Percentiles rank a stretch among this genome's conserved stretches.
Evolutionary conservation across 202 grass and related monocot species (phyloP).

Genomic region (Setaria viridis): DNA sequence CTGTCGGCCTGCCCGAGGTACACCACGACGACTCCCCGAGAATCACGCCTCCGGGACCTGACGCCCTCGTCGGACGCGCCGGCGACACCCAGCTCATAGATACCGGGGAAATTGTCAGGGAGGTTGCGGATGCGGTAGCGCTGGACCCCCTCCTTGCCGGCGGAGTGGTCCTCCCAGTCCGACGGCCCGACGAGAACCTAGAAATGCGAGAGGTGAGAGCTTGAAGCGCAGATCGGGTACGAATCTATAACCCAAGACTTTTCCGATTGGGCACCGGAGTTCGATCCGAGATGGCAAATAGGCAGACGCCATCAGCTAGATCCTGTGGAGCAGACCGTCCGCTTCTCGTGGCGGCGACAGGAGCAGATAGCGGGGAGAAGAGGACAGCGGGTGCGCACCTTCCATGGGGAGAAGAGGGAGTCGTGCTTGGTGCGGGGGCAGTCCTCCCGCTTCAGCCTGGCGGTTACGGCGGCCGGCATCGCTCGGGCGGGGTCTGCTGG

Average conservation of each 20-base stretch:
- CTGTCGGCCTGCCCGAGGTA: slow-evolving; percentile 95
- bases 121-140: slow-evolving; percentile 77
- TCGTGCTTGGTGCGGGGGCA: slow-evolving; percentile 81
- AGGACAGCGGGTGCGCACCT: slow-evolving; percentile 42
- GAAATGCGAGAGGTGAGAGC: background rate
- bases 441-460: slow-evolving; percentile 78
- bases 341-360: background rate
- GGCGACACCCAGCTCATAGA: slow-evolving; percentile 78
- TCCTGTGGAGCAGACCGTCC: background rate
- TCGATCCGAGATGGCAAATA: background rate
- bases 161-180: slow-evolving; percentile 78
- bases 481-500: background rate
- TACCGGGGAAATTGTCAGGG: slow-evolving; percentile 73
- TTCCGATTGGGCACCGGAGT: background rate
- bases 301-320: background rate
- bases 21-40: slow-evolving; percentile 65
- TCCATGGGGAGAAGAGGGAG: slow-evolving; percentile 88
- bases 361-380: slow-evolving; percentile 21
- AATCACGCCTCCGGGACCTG: slow-evolving; percentile 46
- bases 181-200: slow-evolving; percentile 78
- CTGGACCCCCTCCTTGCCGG: slow-evolving; percentile 68
- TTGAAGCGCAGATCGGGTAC: slow-evolving; percentile 26
- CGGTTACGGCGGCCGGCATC: slow-evolving; percentile 31
- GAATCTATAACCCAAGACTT: background rate
- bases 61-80: slow-evolving; percentile 32